phyloP scores from a whole-genome alignment of 352 stramenopile genomes.

The Globisporangium emineosum region DNA sequence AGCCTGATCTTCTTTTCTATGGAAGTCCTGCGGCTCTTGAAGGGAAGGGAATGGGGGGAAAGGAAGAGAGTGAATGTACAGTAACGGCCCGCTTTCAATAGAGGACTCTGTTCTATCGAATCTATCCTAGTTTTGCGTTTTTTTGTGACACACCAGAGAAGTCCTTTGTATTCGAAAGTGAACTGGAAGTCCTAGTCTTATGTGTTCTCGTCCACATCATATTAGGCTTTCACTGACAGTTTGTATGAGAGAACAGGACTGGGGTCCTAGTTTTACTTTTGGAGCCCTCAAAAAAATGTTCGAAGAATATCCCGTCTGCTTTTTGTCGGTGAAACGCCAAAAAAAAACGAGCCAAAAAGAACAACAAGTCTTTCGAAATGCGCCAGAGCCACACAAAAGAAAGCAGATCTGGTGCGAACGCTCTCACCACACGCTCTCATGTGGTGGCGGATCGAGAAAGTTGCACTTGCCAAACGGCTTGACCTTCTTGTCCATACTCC shows the following conservation, averaged over 20 bases:
- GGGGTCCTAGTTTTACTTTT: not conserved
- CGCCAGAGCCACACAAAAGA: not conserved
- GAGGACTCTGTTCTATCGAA: conserved; percentile 2
- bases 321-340: not conserved
- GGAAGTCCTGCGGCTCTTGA: not conserved
- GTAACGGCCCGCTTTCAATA: not conserved
- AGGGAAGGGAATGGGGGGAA: not conserved
- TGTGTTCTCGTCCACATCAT: not conserved
- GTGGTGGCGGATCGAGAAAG: not conserved
- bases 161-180: not conserved
- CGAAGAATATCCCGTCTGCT: not conserved
- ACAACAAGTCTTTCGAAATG: not conserved
- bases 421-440: too few relatives aligned
- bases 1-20: not conserved
- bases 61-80: not conserved
- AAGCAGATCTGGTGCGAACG: not conserved
- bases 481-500: not conserved
- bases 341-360: not conserved
- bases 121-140: not conserved
- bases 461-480: not conserved
- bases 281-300: not conserved
- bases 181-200: not conserved
- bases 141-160: not conserved
- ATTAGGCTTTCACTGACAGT: not conserved
- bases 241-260: not conserved